A percentile compares a stretch with the other conserved stretches of the same genome.
Conservation (phyloP, 2,329 filamentous ascomycete species). For the Penicillium sp. region DNA sequence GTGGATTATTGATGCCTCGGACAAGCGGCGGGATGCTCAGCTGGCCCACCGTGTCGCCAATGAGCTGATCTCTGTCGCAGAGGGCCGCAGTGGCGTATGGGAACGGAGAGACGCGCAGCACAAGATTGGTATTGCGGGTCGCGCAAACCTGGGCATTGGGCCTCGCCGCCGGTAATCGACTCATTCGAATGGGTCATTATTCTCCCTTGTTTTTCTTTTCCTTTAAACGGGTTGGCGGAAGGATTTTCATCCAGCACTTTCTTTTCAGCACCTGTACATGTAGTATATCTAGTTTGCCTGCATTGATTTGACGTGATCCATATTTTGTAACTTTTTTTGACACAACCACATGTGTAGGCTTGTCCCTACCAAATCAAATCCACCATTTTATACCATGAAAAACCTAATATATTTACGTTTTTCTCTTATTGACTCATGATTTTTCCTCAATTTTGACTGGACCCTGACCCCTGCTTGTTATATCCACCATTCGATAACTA, state of each 20-base stretch:
- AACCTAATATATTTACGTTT: background rate
- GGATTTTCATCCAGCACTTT: background rate
- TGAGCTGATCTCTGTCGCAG: conserved; percentile 82
- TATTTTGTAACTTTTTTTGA: background rate
- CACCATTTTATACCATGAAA: background rate
- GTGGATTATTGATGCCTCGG: conserved; percentile 87
- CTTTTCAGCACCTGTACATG: conserved; percentile 22
- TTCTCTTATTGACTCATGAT: background rate
- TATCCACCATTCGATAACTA: too few species aligned
- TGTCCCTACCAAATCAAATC: background rate
- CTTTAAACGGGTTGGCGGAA: conserved; percentile 2
- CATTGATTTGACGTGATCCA: conserved; percentile 10
- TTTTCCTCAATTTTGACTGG: background rate
- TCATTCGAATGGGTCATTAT: background rate
- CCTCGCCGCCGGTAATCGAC: conserved; percentile 25
- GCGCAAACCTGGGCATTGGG: conserved; percentile 64
- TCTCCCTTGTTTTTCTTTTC: conserved; percentile 1
- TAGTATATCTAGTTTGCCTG: conserved; percentile 16
- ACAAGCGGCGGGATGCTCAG: conserved; percentile 71
- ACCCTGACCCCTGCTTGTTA: conserved; percentile 8
- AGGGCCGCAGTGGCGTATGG: conserved; percentile 83
- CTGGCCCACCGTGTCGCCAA: conserved; percentile 78
- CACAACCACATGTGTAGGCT: background rate
- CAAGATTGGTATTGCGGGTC: conserved; percentile 73
- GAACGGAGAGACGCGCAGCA: conserved; percentile 75